Evolutionary conservation across 2,329 filamentous ascomycete species (phyloP).

Genomic region (Trichoderma hamatum): DNA sequence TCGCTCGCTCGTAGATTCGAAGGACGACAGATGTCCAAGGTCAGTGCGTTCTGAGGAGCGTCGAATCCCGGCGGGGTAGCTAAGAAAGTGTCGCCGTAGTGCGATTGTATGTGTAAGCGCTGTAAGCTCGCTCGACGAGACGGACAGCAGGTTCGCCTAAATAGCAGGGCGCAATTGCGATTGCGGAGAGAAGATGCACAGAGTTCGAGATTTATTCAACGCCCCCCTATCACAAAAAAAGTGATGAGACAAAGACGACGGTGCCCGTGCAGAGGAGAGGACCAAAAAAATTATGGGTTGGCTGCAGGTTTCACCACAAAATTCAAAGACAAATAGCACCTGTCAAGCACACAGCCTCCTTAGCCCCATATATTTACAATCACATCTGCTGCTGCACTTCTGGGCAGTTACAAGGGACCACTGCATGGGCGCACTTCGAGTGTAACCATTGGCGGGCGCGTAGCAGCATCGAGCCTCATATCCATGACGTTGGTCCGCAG

Average conservation of each 20-base stretch:
- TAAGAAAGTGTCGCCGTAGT: neutral
- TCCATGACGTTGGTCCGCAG: constrained; percentile 23
- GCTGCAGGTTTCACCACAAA: neutral
- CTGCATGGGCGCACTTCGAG: neutral
- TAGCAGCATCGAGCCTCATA: neutral
- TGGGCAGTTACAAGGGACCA: neutral
- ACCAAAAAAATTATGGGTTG: neutral
- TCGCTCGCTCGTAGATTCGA: neutral
- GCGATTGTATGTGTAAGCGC: neutral
- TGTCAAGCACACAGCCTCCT: constrained; percentile 1
- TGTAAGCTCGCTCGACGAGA: constrained; percentile 9
- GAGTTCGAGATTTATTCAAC: neutral
- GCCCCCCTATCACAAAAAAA: neutral
- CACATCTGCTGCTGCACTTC: neutral
- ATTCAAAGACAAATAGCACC: neutral
- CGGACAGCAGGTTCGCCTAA: neutral
- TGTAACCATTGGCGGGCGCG: neutral
- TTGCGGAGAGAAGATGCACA: neutral
- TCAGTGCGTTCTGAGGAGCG: neutral
- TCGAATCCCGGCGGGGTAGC: constrained; percentile 16
- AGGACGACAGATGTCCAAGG: neutral
- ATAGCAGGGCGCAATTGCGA: neutral
- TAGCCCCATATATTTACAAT: constrained; percentile 12
- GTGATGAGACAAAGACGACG: neutral
- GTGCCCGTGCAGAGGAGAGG: neutral